Base-by-base conservation (phyloP, 495 filamentous ascomycete species). In the Polyplosphaeria fusca region DNA sequence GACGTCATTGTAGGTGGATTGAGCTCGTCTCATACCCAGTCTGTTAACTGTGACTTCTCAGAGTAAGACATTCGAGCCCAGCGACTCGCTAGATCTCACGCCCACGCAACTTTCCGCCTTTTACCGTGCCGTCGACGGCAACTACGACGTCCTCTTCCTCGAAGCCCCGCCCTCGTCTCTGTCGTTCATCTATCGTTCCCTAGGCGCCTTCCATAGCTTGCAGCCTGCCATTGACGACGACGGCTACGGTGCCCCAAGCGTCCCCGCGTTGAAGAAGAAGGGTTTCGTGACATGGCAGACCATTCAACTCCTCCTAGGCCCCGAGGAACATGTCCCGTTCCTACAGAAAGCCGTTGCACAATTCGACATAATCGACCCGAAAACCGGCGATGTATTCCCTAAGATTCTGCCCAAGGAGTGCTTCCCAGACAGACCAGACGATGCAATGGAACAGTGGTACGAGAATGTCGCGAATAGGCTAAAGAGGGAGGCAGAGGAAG, bases 231-330 rank as follows among this genome's bases (percentile, higher is more conserved):
- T 86, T 0, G 81, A 82, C 18, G 72, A 76, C 12, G 81, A 91
- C 60, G 83, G 86, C 41, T 95, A 86, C 65, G 77, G 79, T 1
- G 72, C 84, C 11, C 93, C 93, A 0, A 82, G 80, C 1, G 77
- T 95, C 32, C 93, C 93, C 9, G 87, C 89, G 13, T 74, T 98
- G 51, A 91, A 90, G 35, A 75, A 79, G 0, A 82, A 80, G 59
- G 93, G 93, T 22, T 98, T 95, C 68, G 85, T 92, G 37, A 83
- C 86, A 65, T 98, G 92, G 91, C 88, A 96, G 76, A 87, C 88
- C 1, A 90, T 98, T 14, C 90, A 97, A 72, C 73, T 95, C 25
- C 77, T 97, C 26, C 79, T 97, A 12, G 88, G 86, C 48, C 93
- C 94, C 1, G 85, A 89, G 58, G 88, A 92, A 64, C 92, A 97